Percentiles rank a stretch among this genome's conserved stretches.
These are phyloP conservation scores for Ophiocordyceps camponoti-saundersi DNA, from an alignment of 2,329 filamentous ascomycete species.

Conservation along the genomic window DNA sequence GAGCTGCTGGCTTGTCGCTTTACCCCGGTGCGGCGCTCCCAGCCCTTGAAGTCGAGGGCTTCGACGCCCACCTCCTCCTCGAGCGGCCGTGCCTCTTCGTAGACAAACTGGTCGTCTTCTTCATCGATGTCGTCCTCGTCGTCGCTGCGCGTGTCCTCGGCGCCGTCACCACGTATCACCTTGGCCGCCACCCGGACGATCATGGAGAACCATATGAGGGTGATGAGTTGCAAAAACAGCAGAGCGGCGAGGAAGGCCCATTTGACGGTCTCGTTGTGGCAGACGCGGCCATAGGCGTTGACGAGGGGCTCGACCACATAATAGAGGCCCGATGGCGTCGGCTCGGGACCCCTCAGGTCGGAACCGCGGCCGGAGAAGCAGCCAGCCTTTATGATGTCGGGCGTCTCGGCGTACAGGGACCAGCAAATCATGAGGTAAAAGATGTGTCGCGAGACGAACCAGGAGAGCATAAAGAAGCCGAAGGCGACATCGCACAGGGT, in stretches of 20 bases:
- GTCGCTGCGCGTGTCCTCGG: conserved; percentile 78
- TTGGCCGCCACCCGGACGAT: conserved; percentile 69
- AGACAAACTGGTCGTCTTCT: conserved; percentile 38
- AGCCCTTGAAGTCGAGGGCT: conserved; percentile 47
- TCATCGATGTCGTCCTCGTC: conserved; percentile 60
- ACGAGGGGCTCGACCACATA: conserved; percentile 62
- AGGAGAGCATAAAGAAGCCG: conserved; percentile 68
- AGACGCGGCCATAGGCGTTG: conserved; percentile 55
- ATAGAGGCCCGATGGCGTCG: conserved; percentile 29
- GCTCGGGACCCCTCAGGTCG: conserved; percentile 35
- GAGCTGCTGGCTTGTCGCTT: conserved; percentile 36
- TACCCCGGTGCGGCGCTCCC: conserved; percentile 38
- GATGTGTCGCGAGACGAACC: conserved; percentile 71
- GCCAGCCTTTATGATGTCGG: conserved; percentile 43
- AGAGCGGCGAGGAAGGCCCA: conserved; percentile 65
- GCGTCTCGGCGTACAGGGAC: conserved; percentile 57
- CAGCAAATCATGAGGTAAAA: conserved; percentile 67
- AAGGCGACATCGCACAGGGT: conserved; percentile 69
- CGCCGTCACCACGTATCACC: conserved; percentile 58
- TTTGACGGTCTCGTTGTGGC: conserved; percentile 60
- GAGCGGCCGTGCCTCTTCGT: conserved; percentile 37
- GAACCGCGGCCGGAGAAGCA: conserved; percentile 50
- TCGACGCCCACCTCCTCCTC: conserved; percentile 67
- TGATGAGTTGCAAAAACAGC: conserved; percentile 62
- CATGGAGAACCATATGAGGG: conserved; percentile 77